Base-by-base conservation (phyloP, 225 moss, liverwort and hornwort genomes). In the Takakia lepidozioides region DNA sequence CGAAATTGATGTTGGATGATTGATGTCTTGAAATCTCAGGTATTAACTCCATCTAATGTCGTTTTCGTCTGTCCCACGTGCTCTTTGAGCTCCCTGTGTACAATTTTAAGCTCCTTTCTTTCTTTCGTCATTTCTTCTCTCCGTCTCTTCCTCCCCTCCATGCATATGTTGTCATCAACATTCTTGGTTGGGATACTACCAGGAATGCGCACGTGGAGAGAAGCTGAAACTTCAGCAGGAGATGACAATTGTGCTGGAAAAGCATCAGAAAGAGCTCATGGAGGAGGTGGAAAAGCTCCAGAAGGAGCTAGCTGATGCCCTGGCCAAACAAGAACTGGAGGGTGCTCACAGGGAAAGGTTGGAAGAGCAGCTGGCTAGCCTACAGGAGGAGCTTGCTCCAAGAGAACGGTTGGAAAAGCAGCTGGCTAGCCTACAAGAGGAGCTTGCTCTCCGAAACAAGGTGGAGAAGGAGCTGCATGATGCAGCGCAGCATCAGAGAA, bases 171-270 rank as follows among this genome's bases (percentile, higher is more conserved):
- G 32, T 0, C 1, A 1, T 32, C 8, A 32, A 32, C 11, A 32
- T 32, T 7, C 11, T 32, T 32, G 7, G 32, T 7, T 32, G 7
- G 32, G 7, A 7, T 32, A 32, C 32, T 32, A 32, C 7, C 29
- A 77, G 72, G 72, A 72, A 55, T 46, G 61, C 46, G 50, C 43
- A 29, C 77, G 68, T 42, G 64, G 54, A 20, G 68, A 72, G 68
- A 65, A 72, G 27, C n/a, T 32, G 30, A 50, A 50, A 30, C 21
- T 50, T 11, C 77, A 68, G 46, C 72, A 57, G 30, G 68, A 67
- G 40, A 50, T 73, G 46, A 46, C 58, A 17, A 58, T 64, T 24
- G 68, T 50, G 27, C 60, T 77, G 72, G 77, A 64, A 49, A 72
- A 54, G 37, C 64, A 72, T 19, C 54, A 72, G 1, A 61, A 61